Conservation (phyloP, 2,329 filamentous ascomycete species). For the Colletotrichum simmondsii region DNA sequence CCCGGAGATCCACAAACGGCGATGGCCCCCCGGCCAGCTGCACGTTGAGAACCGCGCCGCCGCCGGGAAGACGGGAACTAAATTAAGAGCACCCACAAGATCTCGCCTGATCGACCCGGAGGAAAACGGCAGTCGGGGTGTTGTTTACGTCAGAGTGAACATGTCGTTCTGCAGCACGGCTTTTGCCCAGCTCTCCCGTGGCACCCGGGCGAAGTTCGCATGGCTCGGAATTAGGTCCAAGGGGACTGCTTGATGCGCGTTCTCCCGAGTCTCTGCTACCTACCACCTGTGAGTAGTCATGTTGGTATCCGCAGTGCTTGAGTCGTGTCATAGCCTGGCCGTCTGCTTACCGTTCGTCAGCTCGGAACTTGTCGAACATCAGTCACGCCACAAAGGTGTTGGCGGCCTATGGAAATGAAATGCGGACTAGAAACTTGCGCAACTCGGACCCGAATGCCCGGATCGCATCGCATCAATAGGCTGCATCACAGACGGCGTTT, state of each 20-base stretch:
- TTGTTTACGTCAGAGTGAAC: constrained; percentile 8
- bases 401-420: not conserved
- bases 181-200: constrained; percentile 12
- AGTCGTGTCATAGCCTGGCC: not conserved
- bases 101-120: constrained; percentile 14
- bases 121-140: not conserved
- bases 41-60: not conserved
- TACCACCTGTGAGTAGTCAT: too few species aligned
- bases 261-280: not conserved
- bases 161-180: constrained; percentile 22
- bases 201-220: constrained; percentile 23
- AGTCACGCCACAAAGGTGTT: constrained; percentile 3
- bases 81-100: constrained; percentile 6
- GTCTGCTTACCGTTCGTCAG: not conserved
- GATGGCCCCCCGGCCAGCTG: not conserved
- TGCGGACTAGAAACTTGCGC: not conserved
- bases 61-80: constrained; percentile 25
- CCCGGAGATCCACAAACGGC: constrained; percentile 24
- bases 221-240: not conserved
- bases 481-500: not conserved
- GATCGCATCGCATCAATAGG: not conserved
- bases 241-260: not conserved
- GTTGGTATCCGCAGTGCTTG: not conserved
- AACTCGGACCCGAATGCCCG: not conserved
- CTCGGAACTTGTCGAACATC: not conserved